Base-by-base conservation (phyloP, 2,329 filamentous ascomycete genomes). In the Seiridium cupressi region DNA sequence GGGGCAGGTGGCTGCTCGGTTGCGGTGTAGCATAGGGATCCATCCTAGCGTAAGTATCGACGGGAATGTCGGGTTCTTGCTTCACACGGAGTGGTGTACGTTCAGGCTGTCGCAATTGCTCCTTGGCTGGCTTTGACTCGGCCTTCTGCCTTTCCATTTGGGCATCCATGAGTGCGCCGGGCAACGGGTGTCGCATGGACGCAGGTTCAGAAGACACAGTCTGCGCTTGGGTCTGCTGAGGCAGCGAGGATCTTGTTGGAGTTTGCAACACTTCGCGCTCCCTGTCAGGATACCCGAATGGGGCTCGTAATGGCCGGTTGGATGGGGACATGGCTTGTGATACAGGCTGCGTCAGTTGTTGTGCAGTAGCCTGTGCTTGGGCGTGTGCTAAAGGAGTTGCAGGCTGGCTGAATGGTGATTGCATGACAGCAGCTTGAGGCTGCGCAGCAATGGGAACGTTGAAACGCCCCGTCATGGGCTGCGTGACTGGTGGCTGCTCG, bases 321-420 rank as follows among this genome's bases (percentile, higher is more conserved):
- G 68, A 68, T 2, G 82, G 82, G 8, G 82, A 84, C 75, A 82
- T 81, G 51, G 75, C 70, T 61, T 79, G 80, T 6, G 76, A 68
- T 11, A 70, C 70, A 53, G 74, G 69, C 61, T 78, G 79, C 42
- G 72, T 62, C 40, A 72, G 66, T 44, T 72, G 67, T 59, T 80
- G 78, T 55, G 73, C 70, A 70, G 59, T 64, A 51, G 65, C 64
- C 55, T 70, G 71, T n/a, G 59, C 60, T 44, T 70, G 69, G 13
- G 48, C 53, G 18, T 63, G 61, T 36, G 65, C 57, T 38, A 68
- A 56, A 48, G 69, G 63, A 46, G 68, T 64, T 51, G 72, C 68
- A 40, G 71, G 65, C 5, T 72, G 69, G 51, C 65, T 63, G 46
- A 71, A 72, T 42, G 68, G 65, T 5, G 70, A 67, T 51, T 70